phyloP scores from a whole-genome alignment of 106 monocot species.

The Platanthera guangdongensis region DNA sequence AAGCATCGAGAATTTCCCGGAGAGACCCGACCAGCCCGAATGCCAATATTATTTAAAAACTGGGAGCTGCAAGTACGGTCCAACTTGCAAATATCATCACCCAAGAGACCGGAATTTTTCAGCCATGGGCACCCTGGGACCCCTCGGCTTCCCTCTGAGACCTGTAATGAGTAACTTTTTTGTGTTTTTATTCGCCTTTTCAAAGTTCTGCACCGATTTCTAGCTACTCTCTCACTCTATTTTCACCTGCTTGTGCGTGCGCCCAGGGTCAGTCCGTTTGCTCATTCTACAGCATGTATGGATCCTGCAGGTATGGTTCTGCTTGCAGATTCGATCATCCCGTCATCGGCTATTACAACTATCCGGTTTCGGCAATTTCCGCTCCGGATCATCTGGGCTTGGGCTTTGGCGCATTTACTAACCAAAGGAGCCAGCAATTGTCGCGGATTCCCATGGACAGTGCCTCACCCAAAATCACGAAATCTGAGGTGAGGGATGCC shows the following conservation, averaged over 20 bases:
- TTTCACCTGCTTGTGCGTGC: conserved; percentile 1
- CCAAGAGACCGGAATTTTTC: conserved; percentile 39
- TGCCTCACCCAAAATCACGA: background rate
- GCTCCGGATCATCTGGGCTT: conserved; percentile 12
- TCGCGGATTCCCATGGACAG: conserved; percentile 13
- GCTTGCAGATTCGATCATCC: conserved; percentile 76
- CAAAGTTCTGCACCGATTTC: too few species aligned
- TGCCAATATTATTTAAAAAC: conserved; percentile 72
- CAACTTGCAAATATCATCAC: conserved; percentile 77
- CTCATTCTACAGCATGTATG: conserved; percentile 35
- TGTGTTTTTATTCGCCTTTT: background rate
- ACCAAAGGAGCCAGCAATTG: conserved; percentile 20
- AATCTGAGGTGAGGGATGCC: background rate
- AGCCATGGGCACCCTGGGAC: conserved; percentile 28
- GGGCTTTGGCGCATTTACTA: conserved; percentile 6
- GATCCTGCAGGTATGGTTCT: conserved; percentile 61
- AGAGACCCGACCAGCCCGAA: conserved; percentile 69
- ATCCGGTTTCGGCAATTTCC: conserved; percentile 18
- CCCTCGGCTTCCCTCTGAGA: conserved; percentile 67
- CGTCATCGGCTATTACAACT: conserved; percentile 37
- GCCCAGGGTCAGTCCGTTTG: conserved; percentile 48
- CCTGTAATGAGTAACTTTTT: conserved; percentile 32
- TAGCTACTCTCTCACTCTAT: background rate
- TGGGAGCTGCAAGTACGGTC: conserved; percentile 67
- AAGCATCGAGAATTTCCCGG: conserved; percentile 24